Evolutionary conservation across 2,329 filamentous ascomycete species (phyloP).

Genomic region (Pestalotiopsis sp.): DNA sequence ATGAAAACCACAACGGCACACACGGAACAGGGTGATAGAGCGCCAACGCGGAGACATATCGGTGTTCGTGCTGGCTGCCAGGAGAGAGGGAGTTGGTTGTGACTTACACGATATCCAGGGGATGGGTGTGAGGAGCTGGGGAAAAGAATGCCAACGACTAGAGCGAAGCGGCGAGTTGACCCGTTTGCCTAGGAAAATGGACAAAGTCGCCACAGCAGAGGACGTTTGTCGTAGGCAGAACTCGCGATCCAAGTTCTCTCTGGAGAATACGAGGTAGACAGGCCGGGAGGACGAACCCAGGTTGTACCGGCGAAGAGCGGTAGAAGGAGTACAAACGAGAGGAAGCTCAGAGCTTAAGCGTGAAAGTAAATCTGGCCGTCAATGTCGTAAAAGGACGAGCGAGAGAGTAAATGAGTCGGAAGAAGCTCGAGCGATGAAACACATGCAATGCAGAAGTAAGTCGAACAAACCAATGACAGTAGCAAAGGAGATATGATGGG

Average conservation of each 20-base stretch:
- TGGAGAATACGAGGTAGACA: neutral
- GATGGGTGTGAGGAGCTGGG: neutral
- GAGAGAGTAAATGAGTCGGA: neutral
- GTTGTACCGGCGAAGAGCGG: neutral
- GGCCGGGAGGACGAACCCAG: neutral
- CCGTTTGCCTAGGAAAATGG: neutral
- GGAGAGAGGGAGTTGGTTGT: neutral
- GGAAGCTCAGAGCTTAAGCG: neutral
- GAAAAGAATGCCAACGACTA: neutral
- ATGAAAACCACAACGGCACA: neutral
- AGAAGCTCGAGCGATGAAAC: constrained; percentile 4
- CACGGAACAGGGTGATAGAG: neutral
- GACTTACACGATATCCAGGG: constrained; percentile 2
- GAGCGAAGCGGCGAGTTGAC: neutral
- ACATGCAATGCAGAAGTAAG: constrained; percentile 2
- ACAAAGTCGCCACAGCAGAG: neutral
- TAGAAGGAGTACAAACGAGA: neutral
- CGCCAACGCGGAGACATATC: neutral
- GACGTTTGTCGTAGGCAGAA: neutral
- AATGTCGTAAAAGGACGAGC: neutral
- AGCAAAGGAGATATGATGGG: neutral
- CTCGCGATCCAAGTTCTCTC: neutral
- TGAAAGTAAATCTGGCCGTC: neutral
- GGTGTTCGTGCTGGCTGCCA: neutral
- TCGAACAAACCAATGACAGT: constrained; percentile 1